Base-by-base conservation (phyloP, 2,329 filamentous ascomycete genomes). In the Volutella citrinella region DNA sequence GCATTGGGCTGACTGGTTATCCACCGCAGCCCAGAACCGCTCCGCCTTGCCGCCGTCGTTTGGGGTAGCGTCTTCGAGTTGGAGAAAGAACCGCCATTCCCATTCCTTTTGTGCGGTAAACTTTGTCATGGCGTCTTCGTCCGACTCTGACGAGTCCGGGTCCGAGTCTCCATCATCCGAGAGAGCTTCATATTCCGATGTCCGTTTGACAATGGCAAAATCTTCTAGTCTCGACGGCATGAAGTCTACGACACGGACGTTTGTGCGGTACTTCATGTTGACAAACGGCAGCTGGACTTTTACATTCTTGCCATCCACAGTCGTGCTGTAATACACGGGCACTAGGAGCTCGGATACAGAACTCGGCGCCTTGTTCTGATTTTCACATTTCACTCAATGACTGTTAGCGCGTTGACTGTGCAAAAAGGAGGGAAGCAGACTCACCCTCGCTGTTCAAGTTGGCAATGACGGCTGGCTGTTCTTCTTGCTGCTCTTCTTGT, bases 21-120 rank as follows among this genome's bases (percentile, higher is more conserved):
- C 74, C 2, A 96, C 82, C 6, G 84, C 66, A 4, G 84, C 74
- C 70, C 84, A 87, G 32, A 90, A 55, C 18, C 69, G 68, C 7
- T 71, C 55, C 11, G 66, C 72, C 11, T 58, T 52, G 46, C 35
- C 54, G 46, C 35, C 54, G 15, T 49, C 37, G 17, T 35, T 19
- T 48, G 43, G 26, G 50, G 64, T 54, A 0, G 76, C 80, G 45
- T 90, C 86, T 59, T 95, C 85, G 2, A 96, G 75, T 10, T 84
- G 70, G 16, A 97, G 70, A 15, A 76, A 78, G 60, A 96, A 96
- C 11, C 77, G 74, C 90, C 90, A 96, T 58, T 93, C 80, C 85
- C 87, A 95, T 7, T 58, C 52, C 10, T 37, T 38, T 16, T 46
- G 55, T 9, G 18, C 23, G 6, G 55, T 27, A n/a, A 51, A 55